phyloP scores from a whole-genome alignment of 2,329 filamentous ascomycete species.

The Aphanocladium album region DNA sequence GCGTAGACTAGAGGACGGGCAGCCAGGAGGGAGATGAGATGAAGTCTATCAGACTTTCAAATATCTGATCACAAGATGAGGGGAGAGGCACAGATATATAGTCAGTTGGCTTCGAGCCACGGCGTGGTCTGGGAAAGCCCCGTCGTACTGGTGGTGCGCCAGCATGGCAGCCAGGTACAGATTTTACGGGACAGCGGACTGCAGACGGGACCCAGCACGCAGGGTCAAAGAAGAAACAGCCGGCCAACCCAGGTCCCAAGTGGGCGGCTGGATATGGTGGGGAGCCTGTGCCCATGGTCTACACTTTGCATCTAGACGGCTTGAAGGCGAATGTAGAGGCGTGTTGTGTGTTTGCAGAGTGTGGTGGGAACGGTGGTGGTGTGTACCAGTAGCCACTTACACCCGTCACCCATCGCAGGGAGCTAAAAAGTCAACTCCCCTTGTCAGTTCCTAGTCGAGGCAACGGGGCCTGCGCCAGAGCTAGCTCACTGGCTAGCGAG shows the following conservation, averaged over 20 bases:
- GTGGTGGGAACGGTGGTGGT: not conserved
- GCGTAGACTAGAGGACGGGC: not conserved
- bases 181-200: not conserved
- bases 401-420: not conserved
- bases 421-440: not conserved
- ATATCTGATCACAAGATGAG: not conserved
- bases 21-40: not conserved
- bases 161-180: not conserved
- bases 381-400: not conserved
- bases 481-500: not conserved
- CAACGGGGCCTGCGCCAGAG: not conserved
- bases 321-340: not conserved
- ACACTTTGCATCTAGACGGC: not conserved
- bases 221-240: conserved; percentile 5
- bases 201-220: not conserved
- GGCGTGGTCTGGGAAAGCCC: not conserved
- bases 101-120: not conserved
- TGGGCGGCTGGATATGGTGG: not conserved
- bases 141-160: not conserved
- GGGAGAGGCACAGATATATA: conserved; percentile 3
- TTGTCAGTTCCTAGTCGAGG: not conserved
- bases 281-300: not conserved
- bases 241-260: not conserved
- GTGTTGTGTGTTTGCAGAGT: not conserved
- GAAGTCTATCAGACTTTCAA: not conserved